phyloP scores from a whole-genome alignment of 495 filamentous ascomycete genomes.

The Opeltia flavorubescens region DNA sequence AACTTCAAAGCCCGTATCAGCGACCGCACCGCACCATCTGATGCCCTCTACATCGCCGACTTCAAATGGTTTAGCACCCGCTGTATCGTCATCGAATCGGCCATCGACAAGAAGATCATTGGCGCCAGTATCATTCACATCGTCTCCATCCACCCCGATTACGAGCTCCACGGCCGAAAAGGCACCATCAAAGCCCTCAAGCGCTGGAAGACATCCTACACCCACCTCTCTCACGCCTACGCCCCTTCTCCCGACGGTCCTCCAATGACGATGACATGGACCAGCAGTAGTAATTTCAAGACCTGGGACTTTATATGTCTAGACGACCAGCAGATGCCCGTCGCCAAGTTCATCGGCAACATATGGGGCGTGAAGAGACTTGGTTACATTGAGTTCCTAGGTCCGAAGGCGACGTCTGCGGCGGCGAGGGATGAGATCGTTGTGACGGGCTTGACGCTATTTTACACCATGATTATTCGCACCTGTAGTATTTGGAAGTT shows the following conservation, averaged over 20 bases:
- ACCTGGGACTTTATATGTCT: slow-evolving; percentile 25
- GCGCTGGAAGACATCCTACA: slow-evolving; percentile 21
- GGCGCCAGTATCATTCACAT: slow-evolving; percentile 17
- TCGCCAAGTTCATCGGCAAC: background rate
- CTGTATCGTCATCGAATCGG: too few relatives aligned
- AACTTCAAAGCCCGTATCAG: too few relatives aligned
- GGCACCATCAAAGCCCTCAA: slow-evolving; percentile 19
- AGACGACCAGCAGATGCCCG: slow-evolving; percentile 16
- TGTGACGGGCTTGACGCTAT: slow-evolving; percentile 20
- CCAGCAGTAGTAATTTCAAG: slow-evolving; percentile 17
- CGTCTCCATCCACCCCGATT: slow-evolving; percentile 21
- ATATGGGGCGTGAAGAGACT: background rate
- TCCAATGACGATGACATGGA: slow-evolving; percentile 22
- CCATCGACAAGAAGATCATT: too few relatives aligned
- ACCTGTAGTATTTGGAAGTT: slow-evolving; percentile 16
- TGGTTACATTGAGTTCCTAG: slow-evolving; percentile 7
- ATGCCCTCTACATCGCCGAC: too few relatives aligned
- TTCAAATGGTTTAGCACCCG: too few relatives aligned
- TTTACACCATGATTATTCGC: slow-evolving; percentile 19
- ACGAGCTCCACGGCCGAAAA: slow-evolving; percentile 14
- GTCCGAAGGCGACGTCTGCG: slow-evolving; percentile 7
- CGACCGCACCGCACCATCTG: too few relatives aligned
- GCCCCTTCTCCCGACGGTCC: slow-evolving; percentile 8
- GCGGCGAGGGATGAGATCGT: slow-evolving; percentile 23
- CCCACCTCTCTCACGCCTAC: slow-evolving; percentile 18